phyloP scores from a whole-genome alignment of 139 green algal species.

The Chlamydomonas sphaeroides region DNA sequence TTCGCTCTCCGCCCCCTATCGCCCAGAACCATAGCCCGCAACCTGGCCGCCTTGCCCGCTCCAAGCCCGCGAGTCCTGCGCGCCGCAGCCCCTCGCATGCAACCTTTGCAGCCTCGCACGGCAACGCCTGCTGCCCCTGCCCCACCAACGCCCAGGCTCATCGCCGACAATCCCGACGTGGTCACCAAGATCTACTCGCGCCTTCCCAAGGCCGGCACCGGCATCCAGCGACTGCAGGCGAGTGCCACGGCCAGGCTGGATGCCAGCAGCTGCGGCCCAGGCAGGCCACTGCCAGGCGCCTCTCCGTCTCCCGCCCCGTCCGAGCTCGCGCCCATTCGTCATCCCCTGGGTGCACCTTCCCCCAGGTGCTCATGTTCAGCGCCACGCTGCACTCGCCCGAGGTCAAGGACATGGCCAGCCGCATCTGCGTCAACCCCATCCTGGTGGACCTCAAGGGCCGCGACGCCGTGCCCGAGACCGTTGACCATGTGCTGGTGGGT shows the following conservation, averaged over 20 bases:
- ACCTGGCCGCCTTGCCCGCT: too few relatives aligned
- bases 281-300: not conserved
- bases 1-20: too few relatives aligned
- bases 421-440: constrained; percentile 79
- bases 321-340: not conserved
- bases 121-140: too few relatives aligned
- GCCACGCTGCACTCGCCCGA: constrained; percentile 86
- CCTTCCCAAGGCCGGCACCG: constrained; percentile 71
- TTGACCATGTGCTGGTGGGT: constrained; percentile 78
- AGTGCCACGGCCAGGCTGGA: too few relatives aligned
- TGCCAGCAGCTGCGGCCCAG: too few relatives aligned
- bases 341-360: too few relatives aligned
- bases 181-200: constrained; percentile 74
- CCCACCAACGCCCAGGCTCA: constrained; percentile 54
- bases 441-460: constrained; percentile 86
- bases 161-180: constrained; percentile 70
- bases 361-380: constrained; percentile 81
- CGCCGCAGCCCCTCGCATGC: too few relatives aligned
- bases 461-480: constrained; percentile 81
- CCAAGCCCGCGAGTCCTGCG: too few relatives aligned
- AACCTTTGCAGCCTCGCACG: too few relatives aligned
- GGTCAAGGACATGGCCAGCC: constrained; percentile 63
- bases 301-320: not conserved
- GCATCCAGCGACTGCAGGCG: constrained; percentile 71
- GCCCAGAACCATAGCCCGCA: too few relatives aligned